These are phyloP conservation scores for Lathyrus sativus DNA, from an alignment of 306 rosid genomes.

Conservation along the genomic window DNA sequence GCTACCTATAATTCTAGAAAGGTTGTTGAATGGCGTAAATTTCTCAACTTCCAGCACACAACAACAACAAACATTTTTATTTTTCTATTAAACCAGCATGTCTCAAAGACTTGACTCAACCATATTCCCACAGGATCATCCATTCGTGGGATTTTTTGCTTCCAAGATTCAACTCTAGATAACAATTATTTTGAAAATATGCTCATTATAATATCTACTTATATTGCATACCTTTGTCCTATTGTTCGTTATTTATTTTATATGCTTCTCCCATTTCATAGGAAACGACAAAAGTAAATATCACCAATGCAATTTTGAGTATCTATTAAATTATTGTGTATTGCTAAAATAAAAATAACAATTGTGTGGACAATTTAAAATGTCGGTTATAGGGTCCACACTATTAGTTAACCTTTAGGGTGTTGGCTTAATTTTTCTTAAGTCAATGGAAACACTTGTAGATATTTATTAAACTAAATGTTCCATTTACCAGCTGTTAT, in stretches of 20 bases:
- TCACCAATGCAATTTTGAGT: slow-evolving; percentile 20
- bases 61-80: not conserved
- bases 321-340: slow-evolving; percentile 23
- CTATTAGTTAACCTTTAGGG: slow-evolving; percentile 2
- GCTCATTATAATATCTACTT: not conserved
- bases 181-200: slow-evolving; percentile 19
- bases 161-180: slow-evolving; percentile 28
- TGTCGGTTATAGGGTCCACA: slow-evolving; percentile 36
- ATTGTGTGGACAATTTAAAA: slow-evolving; percentile 26
- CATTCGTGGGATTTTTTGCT: slow-evolving; percentile 34
- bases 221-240: slow-evolving; percentile 26
- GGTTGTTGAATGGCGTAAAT: not conserved
- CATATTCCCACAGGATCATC: slow-evolving; percentile 33
- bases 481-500: too few species aligned
- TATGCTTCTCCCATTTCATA: slow-evolving; percentile 28
- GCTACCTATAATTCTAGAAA: slow-evolving; percentile 32
- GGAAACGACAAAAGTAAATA: slow-evolving; percentile 34
- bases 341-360: too few species aligned
- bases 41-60: slow-evolving; percentile 31
- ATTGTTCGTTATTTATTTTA: slow-evolving; percentile 35
- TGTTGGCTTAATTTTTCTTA: slow-evolving; percentile 29
- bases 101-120: slow-evolving; percentile 34
- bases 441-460: slow-evolving; percentile 43
- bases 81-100: slow-evolving; percentile 21
- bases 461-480: slow-evolving; percentile 13